Evolutionary conservation across 495 filamentous ascomycete species (phyloP).

Genomic region (Penicillium macrosclerotiorum): DNA sequence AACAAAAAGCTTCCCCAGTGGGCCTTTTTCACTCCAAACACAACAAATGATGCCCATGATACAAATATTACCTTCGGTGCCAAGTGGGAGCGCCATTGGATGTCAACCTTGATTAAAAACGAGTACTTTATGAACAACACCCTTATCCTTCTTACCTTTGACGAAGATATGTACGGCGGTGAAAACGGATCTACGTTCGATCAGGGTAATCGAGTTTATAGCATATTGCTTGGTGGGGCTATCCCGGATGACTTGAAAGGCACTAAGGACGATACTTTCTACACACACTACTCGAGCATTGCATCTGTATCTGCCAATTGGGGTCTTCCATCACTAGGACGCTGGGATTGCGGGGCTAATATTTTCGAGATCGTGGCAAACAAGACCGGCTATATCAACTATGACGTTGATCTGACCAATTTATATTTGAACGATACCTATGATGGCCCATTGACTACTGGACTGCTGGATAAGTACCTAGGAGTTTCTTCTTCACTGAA

Average conservation of each 20-base stretch:
- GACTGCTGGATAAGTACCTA: no score
- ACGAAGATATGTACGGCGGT: conserved; percentile 52
- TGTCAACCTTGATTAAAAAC: conserved; percentile 34
- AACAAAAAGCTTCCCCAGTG: conserved; percentile 7
- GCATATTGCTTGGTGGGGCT: conserved; percentile 63
- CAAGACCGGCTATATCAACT: conserved; percentile 56
- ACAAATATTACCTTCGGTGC: conserved; percentile 11
- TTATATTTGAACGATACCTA: conserved; percentile 46
- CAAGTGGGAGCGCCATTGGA: conserved; percentile 10
- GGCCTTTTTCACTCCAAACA: conserved; percentile 9
- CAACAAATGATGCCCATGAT: conserved; percentile 12
- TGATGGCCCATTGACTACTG: conserved; percentile 40
- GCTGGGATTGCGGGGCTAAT: conserved; percentile 65
- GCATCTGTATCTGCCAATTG: conserved; percentile 67
- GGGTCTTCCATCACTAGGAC: conserved; percentile 63
- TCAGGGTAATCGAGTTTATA: conserved; percentile 51
- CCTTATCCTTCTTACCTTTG: conserved; percentile 39
- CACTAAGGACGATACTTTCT: conserved; percentile 63
- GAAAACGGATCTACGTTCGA: no score
- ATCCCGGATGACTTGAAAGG: conserved; percentile 56
- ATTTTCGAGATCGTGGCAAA: conserved; percentile 61
- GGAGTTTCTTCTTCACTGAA: no score
- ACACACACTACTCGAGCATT: conserved; percentile 71
- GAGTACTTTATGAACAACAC: conserved; percentile 40
- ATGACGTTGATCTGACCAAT: conserved; percentile 41